Evolutionary conservation across 106 monocot species (phyloP).

Genomic region (Platanthera zijinensis): DNA sequence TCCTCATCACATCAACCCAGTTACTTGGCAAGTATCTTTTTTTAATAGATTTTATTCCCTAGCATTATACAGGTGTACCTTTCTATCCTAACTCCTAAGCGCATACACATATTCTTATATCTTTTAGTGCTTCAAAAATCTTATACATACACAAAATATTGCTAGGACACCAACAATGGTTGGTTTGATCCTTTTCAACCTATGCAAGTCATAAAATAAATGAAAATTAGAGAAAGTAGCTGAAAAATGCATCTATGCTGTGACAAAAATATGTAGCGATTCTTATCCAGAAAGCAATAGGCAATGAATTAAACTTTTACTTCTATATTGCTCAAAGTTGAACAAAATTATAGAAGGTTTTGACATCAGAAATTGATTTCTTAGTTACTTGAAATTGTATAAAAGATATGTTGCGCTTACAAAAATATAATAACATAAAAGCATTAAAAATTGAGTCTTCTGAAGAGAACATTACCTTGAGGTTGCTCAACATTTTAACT

Average conservation of each 20-base stretch:
- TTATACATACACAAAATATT: neutral
- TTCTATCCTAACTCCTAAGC: too few relatives aligned
- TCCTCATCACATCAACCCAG: too few relatives aligned
- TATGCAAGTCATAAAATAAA: neutral
- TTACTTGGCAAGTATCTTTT: too few relatives aligned
- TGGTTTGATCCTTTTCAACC: neutral
- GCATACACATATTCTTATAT: neutral
- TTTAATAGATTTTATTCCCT: too few relatives aligned
- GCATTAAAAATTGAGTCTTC: slow-evolving; percentile 5
- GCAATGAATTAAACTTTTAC: neutral
- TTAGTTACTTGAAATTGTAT: neutral
- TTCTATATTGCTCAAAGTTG: neutral
- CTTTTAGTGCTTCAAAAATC: neutral
- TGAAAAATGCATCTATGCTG: neutral
- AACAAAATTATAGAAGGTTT: neutral
- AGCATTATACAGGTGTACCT: too few relatives aligned
- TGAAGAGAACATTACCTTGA: slow-evolving; percentile 44
- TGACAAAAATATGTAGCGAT: neutral
- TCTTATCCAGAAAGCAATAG: neutral
- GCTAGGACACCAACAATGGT: neutral
- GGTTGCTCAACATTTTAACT: slow-evolving; percentile 79
- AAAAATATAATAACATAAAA: slow-evolving; percentile 1
- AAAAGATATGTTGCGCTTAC: neutral
- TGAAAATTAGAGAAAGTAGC: neutral
- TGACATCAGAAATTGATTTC: neutral